Evolutionary conservation across 148 eudicot genomes (phyloP).

Genomic region (Cornus florida): DNA sequence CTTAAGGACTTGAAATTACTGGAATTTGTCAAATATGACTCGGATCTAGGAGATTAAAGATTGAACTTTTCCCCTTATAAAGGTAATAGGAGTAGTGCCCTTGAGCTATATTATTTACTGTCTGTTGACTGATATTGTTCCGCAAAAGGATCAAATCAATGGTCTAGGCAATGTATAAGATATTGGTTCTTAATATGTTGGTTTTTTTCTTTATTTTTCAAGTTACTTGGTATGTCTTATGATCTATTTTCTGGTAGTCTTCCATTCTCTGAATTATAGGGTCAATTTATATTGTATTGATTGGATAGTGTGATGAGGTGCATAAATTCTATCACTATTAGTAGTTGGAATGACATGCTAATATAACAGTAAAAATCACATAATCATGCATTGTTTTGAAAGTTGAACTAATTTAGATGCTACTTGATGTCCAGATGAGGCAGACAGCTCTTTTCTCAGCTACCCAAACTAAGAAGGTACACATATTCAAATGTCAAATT

Average conservation of each 20-base stretch:
- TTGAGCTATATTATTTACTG: neutral
- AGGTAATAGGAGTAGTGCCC: neutral
- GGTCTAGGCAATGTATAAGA: neutral
- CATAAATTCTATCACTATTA: neutral
- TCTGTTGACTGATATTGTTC: neutral
- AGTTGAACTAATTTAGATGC: neutral
- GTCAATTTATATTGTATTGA: neutral
- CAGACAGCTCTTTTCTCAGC: conserved; percentile 99
- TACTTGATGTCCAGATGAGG: conserved; percentile 52
- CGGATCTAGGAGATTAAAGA: too few species aligned
- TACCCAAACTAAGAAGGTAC: conserved; percentile 92
- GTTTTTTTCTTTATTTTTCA: neutral
- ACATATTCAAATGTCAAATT: neutral
- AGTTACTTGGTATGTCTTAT: neutral
- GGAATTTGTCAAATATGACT: too few species aligned
- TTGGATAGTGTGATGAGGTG: neutral
- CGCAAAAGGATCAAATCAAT: neutral
- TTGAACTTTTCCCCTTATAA: neutral
- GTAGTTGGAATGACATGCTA: neutral
- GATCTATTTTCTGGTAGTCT: neutral
- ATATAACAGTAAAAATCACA: neutral
- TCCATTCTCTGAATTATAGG: neutral
- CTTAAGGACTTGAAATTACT: too few species aligned
- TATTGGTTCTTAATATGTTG: neutral
- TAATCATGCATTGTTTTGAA: neutral